phyloP scores from a whole-genome alignment of 495 filamentous ascomycete species.

The Penicillium maclennaniae region DNA sequence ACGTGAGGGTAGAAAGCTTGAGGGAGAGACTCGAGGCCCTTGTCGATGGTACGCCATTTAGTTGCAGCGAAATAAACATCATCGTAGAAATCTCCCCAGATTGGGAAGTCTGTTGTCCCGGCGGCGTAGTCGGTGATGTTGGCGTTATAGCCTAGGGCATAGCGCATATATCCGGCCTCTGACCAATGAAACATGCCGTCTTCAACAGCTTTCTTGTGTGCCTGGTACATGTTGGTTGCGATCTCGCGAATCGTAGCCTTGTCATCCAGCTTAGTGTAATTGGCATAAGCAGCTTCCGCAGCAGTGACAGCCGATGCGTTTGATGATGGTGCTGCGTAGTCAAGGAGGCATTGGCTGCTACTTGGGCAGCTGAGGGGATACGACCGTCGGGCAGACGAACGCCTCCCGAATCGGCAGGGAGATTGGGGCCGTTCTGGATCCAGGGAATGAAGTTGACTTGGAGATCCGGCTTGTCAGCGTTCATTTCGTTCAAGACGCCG shows the following conservation, averaged over 20 bases:
- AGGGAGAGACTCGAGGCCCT: slow-evolving; percentile 57
- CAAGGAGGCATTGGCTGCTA: slow-evolving; percentile 31
- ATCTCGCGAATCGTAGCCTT: slow-evolving; percentile 37
- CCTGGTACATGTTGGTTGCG: slow-evolving; percentile 59
- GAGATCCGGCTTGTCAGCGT: slow-evolving; percentile 46
- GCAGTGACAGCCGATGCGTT: slow-evolving; percentile 34
- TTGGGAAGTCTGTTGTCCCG: slow-evolving; percentile 16
- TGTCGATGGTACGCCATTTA: slow-evolving; percentile 62
- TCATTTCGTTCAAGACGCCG: slow-evolving; percentile 54
- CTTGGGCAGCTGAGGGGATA: slow-evolving; percentile 36
- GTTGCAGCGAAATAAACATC: slow-evolving; percentile 57
- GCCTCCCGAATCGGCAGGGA: slow-evolving; percentile 47
- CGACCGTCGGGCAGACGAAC: slow-evolving; percentile 49
- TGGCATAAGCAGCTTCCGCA: slow-evolving; percentile 32
- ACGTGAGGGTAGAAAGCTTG: slow-evolving; percentile 59
- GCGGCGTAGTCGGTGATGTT: slow-evolving; percentile 54
- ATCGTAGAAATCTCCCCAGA: slow-evolving; percentile 41
- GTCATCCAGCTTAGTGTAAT: slow-evolving; percentile 21
- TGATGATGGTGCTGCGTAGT: slow-evolving; percentile 25
- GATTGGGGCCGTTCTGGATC: slow-evolving; percentile 53
- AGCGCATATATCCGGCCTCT: slow-evolving; percentile 58
- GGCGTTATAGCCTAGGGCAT: slow-evolving; percentile 49
- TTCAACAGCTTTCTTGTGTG: slow-evolving; percentile 48
- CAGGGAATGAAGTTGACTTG: slow-evolving; percentile 65
- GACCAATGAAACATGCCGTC: slow-evolving; percentile 50